These are phyloP conservation scores for Petunia secreta DNA, from an alignment of 257 asterid species.

Conservation along the genomic window DNA sequence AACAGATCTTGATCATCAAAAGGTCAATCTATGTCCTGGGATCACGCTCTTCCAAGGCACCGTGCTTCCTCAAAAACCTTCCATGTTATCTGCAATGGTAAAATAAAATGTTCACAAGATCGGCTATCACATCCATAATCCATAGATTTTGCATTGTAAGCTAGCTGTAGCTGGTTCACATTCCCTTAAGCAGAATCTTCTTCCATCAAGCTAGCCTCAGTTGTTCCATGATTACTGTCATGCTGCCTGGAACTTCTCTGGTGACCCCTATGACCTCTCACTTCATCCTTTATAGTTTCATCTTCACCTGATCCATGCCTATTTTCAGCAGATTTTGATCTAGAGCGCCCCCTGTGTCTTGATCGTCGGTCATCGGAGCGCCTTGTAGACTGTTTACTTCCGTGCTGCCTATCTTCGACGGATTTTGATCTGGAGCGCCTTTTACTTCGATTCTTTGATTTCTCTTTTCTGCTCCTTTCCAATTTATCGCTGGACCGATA, in stretches of 20 bases:
- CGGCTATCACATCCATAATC: conserved; percentile 30
- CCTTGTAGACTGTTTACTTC: conserved; percentile 43
- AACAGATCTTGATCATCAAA: conserved; percentile 41
- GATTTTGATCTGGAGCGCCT: conserved; percentile 53
- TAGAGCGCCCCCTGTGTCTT: conserved; percentile 56
- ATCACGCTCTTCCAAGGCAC: conserved; percentile 32
- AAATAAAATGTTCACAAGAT: conserved; percentile 33
- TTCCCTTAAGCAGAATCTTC: conserved; percentile 27
- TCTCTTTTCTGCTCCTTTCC: conserved; percentile 57
- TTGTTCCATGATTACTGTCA: conserved; percentile 26
- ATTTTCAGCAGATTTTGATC: conserved; percentile 58
- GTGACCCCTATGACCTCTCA: conserved; percentile 42
- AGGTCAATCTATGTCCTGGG: conserved; percentile 38
- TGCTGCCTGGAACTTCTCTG: conserved; percentile 30
- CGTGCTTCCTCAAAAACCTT: conserved; percentile 17
- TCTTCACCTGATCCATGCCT: conserved; percentile 43
- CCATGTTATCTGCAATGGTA: conserved; percentile 27
- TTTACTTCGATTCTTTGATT: conserved; percentile 51
- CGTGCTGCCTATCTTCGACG: conserved; percentile 32
- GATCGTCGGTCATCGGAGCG: conserved; percentile 58
- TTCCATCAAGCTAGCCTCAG: conserved; percentile 29
- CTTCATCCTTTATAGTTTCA: conserved; percentile 45
- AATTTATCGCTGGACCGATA: conserved; percentile 37
- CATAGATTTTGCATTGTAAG: conserved; percentile 31
- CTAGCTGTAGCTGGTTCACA: conserved; percentile 30